These are phyloP conservation scores for Sporothrix dimorphospora DNA, from an alignment of 2,329 filamentous ascomycete species.

Conservation along the genomic window DNA sequence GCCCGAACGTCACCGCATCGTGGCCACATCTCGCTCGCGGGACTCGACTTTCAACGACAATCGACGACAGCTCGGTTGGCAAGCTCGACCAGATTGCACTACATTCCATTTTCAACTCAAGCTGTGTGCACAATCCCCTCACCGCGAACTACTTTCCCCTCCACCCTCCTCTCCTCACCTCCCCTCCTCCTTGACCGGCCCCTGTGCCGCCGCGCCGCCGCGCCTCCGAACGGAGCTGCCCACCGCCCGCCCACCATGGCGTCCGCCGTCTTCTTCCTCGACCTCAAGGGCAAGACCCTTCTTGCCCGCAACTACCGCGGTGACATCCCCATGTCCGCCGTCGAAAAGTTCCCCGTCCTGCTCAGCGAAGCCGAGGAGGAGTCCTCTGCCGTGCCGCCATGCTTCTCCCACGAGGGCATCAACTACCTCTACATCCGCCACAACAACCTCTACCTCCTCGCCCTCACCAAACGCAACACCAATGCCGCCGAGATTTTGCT, in stretches of 20 bases:
- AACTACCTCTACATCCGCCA: conserved; percentile 99
- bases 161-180: neutral
- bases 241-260: conserved; percentile 68
- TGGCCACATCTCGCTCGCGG: conserved; percentile 19
- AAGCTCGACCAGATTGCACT: neutral
- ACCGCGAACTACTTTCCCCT: neutral
- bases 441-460: conserved; percentile 98
- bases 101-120: neutral
- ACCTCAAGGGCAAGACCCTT: conserved; percentile 99
- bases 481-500: conserved; percentile 98
- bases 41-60: conserved; percentile 4
- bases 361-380: conserved; percentile 99
- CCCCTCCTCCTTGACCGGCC: conserved; percentile 7
- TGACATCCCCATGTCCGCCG: conserved; percentile 98
- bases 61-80: neutral
- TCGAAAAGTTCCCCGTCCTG: conserved; percentile 95
- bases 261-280: conserved; percentile 96
- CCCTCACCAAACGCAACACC: conserved; percentile 96
- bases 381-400: conserved; percentile 93
- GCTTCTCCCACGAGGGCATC: conserved; percentile 98
- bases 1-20: conserved; percentile 24
- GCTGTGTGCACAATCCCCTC: neutral
- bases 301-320: conserved; percentile 97
- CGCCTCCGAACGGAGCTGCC: neutral
- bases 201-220: conserved; percentile 15